A percentile compares a stretch with the other conserved stretches of the same genome.
These are phyloP conservation scores for Microbotryum lychnidis-dioicae DNA, from an alignment of 1,284 basidiomycete species.

Conservation along the genomic window DNA sequence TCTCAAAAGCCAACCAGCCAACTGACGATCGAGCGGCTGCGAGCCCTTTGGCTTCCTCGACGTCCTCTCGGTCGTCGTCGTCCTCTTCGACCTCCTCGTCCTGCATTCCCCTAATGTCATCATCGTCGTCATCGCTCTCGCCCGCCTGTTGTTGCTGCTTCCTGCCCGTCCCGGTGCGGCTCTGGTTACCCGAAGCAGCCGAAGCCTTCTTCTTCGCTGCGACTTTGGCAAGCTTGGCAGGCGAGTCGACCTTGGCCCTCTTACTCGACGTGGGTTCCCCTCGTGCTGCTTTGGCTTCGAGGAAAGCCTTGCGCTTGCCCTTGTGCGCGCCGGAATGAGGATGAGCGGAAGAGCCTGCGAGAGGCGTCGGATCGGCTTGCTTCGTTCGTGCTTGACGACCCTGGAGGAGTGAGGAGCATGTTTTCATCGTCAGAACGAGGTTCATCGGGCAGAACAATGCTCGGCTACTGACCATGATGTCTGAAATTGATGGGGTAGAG, in stretches of 20 bases:
- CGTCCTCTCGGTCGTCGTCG: constrained; percentile 21
- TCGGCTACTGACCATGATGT: too few relatives aligned
- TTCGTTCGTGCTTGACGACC: constrained; percentile 27
- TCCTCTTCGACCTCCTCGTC: constrained; percentile 22
- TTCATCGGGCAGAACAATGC: background rate
- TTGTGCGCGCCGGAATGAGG: constrained; percentile 19
- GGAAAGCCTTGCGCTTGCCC: constrained; percentile 26
- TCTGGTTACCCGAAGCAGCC: constrained; percentile 1
- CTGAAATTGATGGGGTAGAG: too few relatives aligned
- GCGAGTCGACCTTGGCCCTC: too few relatives aligned
- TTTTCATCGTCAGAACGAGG: background rate
- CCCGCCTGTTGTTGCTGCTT: constrained; percentile 10
- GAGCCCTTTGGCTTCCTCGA: constrained; percentile 22
- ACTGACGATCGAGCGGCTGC: constrained; percentile 30
- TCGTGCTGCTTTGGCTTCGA: constrained; percentile 19
- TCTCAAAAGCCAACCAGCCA: background rate
- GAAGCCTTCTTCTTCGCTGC: background rate
- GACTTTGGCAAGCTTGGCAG: too few relatives aligned
- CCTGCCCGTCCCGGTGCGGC: constrained; percentile 4
- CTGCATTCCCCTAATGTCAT: constrained; percentile 23
- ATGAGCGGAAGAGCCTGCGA: constrained; percentile 17
- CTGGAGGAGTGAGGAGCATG: constrained; percentile 2
- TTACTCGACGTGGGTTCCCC: background rate
- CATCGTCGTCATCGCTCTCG: constrained; percentile 24
- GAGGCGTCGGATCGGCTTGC: constrained; percentile 24